Evolutionary conservation across 1,284 basidiomycete genomes (phyloP).

Genomic region (Tilletia setariae): DNA sequence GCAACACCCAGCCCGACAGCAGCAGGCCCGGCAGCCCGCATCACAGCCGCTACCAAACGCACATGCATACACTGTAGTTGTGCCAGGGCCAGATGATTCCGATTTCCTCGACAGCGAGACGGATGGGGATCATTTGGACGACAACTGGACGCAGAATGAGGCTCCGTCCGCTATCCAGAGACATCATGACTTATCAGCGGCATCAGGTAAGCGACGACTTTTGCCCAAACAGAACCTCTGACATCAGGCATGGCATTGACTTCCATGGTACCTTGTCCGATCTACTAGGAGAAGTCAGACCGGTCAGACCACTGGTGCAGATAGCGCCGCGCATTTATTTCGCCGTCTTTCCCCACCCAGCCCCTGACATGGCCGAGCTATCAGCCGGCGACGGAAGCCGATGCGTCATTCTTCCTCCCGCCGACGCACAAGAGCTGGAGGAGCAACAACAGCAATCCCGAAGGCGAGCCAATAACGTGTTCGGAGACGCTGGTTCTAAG

Average conservation of each 20-base stretch:
- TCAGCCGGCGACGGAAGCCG: slow-evolving; percentile 7
- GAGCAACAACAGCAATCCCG: background rate
- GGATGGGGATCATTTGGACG: background rate
- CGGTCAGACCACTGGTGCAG: slow-evolving; percentile 8
- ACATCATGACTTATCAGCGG: too few relatives aligned
- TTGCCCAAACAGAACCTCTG: too few relatives aligned
- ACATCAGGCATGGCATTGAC: too few relatives aligned
- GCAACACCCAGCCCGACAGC: background rate
- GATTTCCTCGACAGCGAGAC: slow-evolving; percentile 15
- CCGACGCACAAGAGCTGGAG: slow-evolving; percentile 13
- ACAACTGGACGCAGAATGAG: too few relatives aligned
- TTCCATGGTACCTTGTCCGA: background rate
- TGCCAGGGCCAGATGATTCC: slow-evolving; percentile 12
- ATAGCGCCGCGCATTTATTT: slow-evolving; percentile 17
- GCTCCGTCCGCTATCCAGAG: too few relatives aligned
- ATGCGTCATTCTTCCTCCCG: background rate
- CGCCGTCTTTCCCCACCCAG: slow-evolving; percentile 16
- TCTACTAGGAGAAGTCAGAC: background rate
- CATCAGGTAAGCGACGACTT: too few relatives aligned
- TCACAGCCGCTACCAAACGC: background rate
- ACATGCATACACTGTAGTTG: background rate
- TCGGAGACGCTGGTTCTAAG: background rate
- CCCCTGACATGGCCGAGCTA: slow-evolving; percentile 9
- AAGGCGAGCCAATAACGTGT: too few relatives aligned
- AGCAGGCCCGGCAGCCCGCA: background rate